Base-by-base conservation (phyloP, 768 basidiomycete genomes). In the Amanita thiersii region DNA sequence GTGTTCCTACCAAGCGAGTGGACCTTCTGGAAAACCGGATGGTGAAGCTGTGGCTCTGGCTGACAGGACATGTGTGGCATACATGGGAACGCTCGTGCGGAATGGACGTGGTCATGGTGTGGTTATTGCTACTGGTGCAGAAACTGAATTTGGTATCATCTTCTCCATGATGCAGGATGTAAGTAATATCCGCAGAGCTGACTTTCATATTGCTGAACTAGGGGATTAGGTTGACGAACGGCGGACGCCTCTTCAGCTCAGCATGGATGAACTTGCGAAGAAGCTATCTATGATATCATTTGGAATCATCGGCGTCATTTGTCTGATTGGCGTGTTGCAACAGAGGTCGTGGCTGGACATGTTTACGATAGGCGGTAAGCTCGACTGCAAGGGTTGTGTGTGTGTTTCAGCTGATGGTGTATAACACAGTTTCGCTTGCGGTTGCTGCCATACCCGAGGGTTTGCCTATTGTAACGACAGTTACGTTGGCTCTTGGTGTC, bases 161-260 rank as follows among this genome's bases (percentile, higher is more conserved):
- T 98, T 98, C 57, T 80, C 85, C 10, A 94, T 96, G 90, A 90
- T 98, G 89, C 91, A 96, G 60, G 91, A 96, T 56, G 91, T 91
- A 48, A 31, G 63, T 54, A 15, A n/a, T n/a, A n/a, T n/a, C n/a
- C n/a, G n/a, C 10, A 15, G 12, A 19, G 45, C 19, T 45, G 30
- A 41, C 25, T 44, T 18, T 18, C 15, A 4, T 10, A 24, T 19
- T 18, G 21, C 77, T 67, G 70, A 80, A 31, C 29, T 29, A 24
- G 9, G 19, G 26, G 37, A 25, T 12, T 36, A 72, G 70, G 66
- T 73, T 24, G 90, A 93, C 49, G 93, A 97, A 62, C 83, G 82
- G 56, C 77, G 91, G 39, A 97, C 93, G 3, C 94, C 91, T 0
- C 65, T 98, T 19, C 93, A 98, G 55, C 64, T 88, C 9, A 86